Base-by-base conservation (phyloP, 2,329 filamentous ascomycete species). In the Westerdykella sp. region DNA sequence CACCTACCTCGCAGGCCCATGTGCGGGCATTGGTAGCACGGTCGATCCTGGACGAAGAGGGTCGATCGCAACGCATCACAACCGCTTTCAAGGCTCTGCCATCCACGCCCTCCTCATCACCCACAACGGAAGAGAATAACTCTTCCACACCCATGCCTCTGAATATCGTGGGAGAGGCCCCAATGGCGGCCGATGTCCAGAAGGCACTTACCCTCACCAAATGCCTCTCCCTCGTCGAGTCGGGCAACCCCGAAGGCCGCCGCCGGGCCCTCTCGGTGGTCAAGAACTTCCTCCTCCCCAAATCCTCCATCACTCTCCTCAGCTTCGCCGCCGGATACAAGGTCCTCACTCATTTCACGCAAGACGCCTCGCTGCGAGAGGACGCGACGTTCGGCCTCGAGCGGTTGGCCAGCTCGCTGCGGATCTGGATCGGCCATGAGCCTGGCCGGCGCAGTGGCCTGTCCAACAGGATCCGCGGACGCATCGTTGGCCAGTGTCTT, bases 1-100 rank as follows among this genome's bases (percentile, higher is more conserved):
- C 91, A 1, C 80, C 84, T 31, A 85, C 85, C 11, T 95, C 88
- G 1, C 79, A 80, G 16, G 84, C 86, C 2, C 74, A 79, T 40
- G 71, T 76, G 10, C 72, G 80, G 36, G 76, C 78, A 12, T 67
- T 81, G 4, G 76, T 77, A 11, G 76, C 79, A 48, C 77, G 77
- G 55, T 76, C 79, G 6, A 71, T 83, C 2, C 71, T 82, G 23
- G 71, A 75, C n/a, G 73, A 77, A 41, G 63, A 71, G 6, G 69
- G 75, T 42, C 74, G 77, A 28, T 65, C 74, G 13, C 51, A 63
- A 18, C 74, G 75, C 52, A 75, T 81, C 37, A 63, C 71, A 16
- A 67, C 72, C 3, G 77, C 78, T 3, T 69, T 80, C 34, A 67
- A 74, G n/a, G 70, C 75, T 2, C 60, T 81, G 6, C 77, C 76